These are phyloP conservation scores for Spinacia oleracea DNA, from an alignment of 179 eudicot species.

Conservation along the genomic window DNA sequence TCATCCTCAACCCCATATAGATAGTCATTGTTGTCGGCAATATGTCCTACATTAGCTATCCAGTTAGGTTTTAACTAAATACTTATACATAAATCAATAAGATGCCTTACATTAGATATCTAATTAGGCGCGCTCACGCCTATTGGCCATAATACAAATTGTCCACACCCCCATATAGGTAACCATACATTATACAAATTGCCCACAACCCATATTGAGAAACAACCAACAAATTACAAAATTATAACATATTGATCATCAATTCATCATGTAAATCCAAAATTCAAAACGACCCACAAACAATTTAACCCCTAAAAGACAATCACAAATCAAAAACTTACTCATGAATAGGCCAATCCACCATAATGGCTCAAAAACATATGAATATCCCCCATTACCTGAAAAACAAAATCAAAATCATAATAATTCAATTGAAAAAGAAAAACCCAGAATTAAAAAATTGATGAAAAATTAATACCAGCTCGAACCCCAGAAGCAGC, in stretches of 20 bases:
- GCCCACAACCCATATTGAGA: neutral
- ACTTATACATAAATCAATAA: neutral
- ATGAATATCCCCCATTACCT: constrained; percentile 65
- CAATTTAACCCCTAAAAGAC: neutral
- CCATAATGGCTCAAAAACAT: constrained; percentile 72
- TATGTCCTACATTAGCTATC: neutral
- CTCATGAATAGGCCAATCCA: constrained; percentile 68
- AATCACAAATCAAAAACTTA: constrained; percentile 31
- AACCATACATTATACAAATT: neutral
- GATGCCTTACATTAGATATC: neutral
- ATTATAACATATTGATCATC: neutral
- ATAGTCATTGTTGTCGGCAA: too few relatives aligned
- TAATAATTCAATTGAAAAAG: neutral
- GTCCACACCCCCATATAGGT: neutral
- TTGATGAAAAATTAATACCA: constrained; percentile 32
- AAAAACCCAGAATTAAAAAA: constrained; percentile 5
- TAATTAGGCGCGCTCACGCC: neutral
- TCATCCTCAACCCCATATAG: too few relatives aligned
- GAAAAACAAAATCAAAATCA: neutral
- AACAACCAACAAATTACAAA: neutral
- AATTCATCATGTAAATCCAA: constrained; percentile 1
- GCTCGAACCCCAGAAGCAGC: constrained; percentile 65
- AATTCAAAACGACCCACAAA: neutral
- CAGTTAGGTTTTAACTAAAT: too few relatives aligned
- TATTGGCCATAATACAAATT: neutral